A percentile compares a stretch with the other conserved stretches of the same genome.
phyloP scores from a whole-genome alignment of 2,329 filamentous ascomycete species.

The Monilinia aucupariae region DNA sequence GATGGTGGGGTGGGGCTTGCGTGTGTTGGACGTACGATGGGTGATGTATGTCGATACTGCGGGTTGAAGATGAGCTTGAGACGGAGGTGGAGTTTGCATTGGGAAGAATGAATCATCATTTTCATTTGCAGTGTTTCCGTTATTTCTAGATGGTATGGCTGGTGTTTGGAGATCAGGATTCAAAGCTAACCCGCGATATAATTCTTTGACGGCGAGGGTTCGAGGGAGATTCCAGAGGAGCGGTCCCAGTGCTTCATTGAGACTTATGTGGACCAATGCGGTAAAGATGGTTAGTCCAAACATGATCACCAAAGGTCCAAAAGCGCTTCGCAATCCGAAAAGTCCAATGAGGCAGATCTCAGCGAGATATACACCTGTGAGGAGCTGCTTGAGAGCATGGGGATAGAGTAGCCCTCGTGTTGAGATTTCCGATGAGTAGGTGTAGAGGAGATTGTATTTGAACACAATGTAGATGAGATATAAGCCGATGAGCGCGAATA shows the following conservation, averaged over 20 bases:
- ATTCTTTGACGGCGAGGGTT: slow-evolving; percentile 30
- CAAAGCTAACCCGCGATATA: slow-evolving; percentile 21
- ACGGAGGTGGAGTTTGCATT: background rate
- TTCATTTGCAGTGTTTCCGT: slow-evolving; percentile 25
- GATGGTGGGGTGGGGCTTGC: background rate
- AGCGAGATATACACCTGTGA: slow-evolving; percentile 58
- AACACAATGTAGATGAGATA: slow-evolving; percentile 60
- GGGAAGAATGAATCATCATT: background rate
- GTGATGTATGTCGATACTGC: background rate
- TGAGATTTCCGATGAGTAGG: slow-evolving; percentile 55
- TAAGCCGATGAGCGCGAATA: slow-evolving; percentile 57
- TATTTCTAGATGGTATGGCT: slow-evolving; percentile 24
- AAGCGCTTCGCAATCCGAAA: slow-evolving; percentile 49
- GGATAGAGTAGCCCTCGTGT: slow-evolving; percentile 61
- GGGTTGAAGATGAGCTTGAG: background rate
- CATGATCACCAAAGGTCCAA: slow-evolving; percentile 53
- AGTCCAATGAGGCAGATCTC: slow-evolving; percentile 59
- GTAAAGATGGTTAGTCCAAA: slow-evolving; percentile 51
- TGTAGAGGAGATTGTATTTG: slow-evolving; percentile 61
- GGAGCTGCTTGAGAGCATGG: slow-evolving; percentile 57
- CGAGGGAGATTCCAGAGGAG: slow-evolving; percentile 33
- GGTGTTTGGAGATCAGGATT: slow-evolving; percentile 32
- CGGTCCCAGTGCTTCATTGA: slow-evolving; percentile 31
- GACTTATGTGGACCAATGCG: slow-evolving; percentile 47
- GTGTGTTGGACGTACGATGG: background rate